Percentiles rank a stretch among this genome's conserved stretches.
Evolutionary conservation across 1,139 yeast species (phyloP).

Genomic region (Blastobotrys serpentis): DNA sequence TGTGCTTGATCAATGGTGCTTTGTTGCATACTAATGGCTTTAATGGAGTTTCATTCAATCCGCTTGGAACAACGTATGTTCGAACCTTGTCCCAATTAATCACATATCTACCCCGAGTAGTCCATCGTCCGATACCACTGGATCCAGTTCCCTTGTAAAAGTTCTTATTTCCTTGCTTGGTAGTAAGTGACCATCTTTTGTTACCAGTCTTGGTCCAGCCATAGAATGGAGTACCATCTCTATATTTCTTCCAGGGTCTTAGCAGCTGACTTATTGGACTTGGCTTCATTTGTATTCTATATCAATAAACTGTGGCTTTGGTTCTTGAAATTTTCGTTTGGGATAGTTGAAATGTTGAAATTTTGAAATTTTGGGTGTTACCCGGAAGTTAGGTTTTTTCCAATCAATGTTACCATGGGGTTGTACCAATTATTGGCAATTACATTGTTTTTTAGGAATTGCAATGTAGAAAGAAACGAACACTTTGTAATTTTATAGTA

Average conservation of each 20-base stretch:
- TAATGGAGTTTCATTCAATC: slow-evolving; percentile 45
- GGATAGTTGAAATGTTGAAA: background rate
- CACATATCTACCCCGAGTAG: slow-evolving; percentile 69
- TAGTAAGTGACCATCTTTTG: slow-evolving; percentile 79
- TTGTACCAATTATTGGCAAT: no score
- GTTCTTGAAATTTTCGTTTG: background rate
- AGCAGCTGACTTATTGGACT: slow-evolving; percentile 46
- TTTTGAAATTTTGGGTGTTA: background rate
- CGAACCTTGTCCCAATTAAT: slow-evolving; percentile 85
- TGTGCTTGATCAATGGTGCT: slow-evolving; percentile 67
- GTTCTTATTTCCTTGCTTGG: slow-evolving; percentile 92
- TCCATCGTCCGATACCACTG: slow-evolving; percentile 83
- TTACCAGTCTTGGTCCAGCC: slow-evolving; percentile 76
- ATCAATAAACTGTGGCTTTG: slow-evolving; percentile 16
- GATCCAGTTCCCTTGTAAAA: slow-evolving; percentile 96
- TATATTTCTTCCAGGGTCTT: slow-evolving; percentile 81
- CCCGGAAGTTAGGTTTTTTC: no score
- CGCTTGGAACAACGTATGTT: slow-evolving; percentile 80
- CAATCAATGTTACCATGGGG: no score
- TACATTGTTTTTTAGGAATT: no score
- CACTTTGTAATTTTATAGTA: no score
- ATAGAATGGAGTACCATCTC: slow-evolving; percentile 81
- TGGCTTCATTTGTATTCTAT: no score
- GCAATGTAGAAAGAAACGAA: no score
- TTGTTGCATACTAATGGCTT: slow-evolving; percentile 75